Percentiles rank a stretch among this genome's conserved stretches.
Conservation (phyloP, 345 rosid genomes). For the Ailanthus altissimus region DNA sequence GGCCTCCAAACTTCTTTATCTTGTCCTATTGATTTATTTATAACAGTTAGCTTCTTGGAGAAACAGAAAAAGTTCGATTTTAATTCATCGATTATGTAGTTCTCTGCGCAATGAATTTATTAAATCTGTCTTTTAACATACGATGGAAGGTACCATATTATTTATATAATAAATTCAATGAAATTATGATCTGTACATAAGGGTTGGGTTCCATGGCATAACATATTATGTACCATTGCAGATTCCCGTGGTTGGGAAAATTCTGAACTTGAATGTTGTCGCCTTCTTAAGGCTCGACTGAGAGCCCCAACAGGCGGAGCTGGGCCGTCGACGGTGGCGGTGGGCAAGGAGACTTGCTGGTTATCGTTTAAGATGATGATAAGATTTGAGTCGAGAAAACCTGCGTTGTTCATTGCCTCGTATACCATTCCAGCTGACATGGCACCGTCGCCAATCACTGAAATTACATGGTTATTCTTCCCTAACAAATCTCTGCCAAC, state of each 20-base stretch:
- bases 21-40: slow-evolving; percentile 26
- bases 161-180: too few species aligned
- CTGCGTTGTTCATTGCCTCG: slow-evolving; percentile 60
- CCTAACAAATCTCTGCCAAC: slow-evolving; percentile 52
- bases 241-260: slow-evolving; percentile 38
- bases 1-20: slow-evolving; percentile 39
- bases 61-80: too few species aligned
- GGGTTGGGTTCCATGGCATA: too few species aligned
- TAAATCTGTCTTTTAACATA: too few species aligned
- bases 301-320: slow-evolving; percentile 57
- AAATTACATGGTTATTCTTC: slow-evolving; percentile 45
- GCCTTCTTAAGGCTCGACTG: slow-evolving; percentile 35
- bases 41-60: not conserved
- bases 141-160: too few species aligned
- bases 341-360: slow-evolving; percentile 51
- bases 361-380: slow-evolving; percentile 54
- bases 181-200: too few species aligned
- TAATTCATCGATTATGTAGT: too few species aligned
- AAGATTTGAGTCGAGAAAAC: slow-evolving; percentile 45
- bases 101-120: too few species aligned
- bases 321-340: slow-evolving; percentile 55
- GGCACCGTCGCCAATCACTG: slow-evolving; percentile 57
- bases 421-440: slow-evolving; percentile 61
- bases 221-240: slow-evolving; percentile 34
- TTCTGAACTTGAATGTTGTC: slow-evolving; percentile 32